A percentile compares a stretch with the other conserved stretches of the same genome.
Evolutionary conservation across 257 asterid genomes (phyloP).

Genomic region (Nicotiana obtusifolia): DNA sequence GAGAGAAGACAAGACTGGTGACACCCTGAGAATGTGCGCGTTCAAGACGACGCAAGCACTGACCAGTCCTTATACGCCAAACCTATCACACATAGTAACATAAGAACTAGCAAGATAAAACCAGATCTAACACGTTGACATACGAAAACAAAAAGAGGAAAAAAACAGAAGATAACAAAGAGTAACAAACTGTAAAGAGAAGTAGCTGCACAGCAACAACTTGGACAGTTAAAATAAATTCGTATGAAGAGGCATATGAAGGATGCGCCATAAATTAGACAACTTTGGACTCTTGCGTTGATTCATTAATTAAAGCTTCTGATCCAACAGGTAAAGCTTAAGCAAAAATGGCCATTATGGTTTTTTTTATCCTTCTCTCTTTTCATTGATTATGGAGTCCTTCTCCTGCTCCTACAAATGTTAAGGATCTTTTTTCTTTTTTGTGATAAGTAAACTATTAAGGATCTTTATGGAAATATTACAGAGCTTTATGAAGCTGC

Average conservation of each 20-base stretch:
- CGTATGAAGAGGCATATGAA: neutral
- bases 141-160: too few relatives aligned
- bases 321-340: neutral
- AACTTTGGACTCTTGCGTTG: neutral
- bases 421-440: neutral
- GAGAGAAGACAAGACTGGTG: conserved; percentile 84
- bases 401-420: neutral
- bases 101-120: neutral
- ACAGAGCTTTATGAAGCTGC: neutral
- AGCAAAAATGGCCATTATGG: neutral
- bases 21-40: conserved; percentile 96
- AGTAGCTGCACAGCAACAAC: neutral
- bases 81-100: conserved; percentile 35
- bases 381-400: neutral
- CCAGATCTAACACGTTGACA: neutral
- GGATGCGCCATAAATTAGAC: neutral
- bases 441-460: neutral
- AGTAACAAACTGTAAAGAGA: too few relatives aligned
- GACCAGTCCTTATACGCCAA: conserved; percentile 98
- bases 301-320: neutral
- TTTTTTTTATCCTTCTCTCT: neutral
- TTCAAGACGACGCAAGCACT: conserved; percentile 94
- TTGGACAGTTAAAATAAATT: neutral
- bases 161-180: neutral
- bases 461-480: neutral